phyloP scores from a whole-genome alignment of 2,329 filamentous ascomycete species.

The Exutisphaerella laricina region DNA sequence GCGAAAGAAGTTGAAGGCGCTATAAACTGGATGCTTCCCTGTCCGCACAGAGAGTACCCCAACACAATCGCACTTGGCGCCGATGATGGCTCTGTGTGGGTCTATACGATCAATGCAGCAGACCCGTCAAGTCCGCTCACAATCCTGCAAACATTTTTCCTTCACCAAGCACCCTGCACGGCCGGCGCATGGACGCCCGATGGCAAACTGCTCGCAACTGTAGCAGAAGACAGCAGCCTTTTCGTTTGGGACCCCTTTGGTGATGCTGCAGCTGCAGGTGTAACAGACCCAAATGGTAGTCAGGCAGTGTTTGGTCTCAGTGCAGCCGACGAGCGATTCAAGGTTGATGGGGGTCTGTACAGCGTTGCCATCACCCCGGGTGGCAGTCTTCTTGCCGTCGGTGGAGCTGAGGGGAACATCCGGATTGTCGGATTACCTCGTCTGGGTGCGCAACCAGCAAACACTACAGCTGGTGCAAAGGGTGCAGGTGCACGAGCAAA shows the following conservation, averaged over 20 bases:
- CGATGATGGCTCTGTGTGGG: constrained; percentile 88
- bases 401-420: constrained; percentile 81
- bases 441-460: constrained; percentile 32
- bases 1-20: constrained; percentile 80
- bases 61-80: constrained; percentile 86
- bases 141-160: constrained; percentile 87
- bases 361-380: constrained; percentile 77
- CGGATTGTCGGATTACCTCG: constrained; percentile 80
- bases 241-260: constrained; percentile 93
- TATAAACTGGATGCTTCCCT: constrained; percentile 81
- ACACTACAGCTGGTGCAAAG: constrained; percentile 36
- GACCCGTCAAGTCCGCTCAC: constrained; percentile 60
- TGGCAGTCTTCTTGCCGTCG: constrained; percentile 74
- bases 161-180: constrained; percentile 80
- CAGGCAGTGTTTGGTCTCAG: constrained; percentile 72
- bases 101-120: constrained; percentile 74
- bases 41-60: constrained; percentile 63
- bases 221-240: constrained; percentile 80
- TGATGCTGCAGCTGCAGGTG: constrained; percentile 60
- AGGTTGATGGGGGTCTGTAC: constrained; percentile 85
- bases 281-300: constrained; percentile 46
- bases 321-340: constrained; percentile 78
- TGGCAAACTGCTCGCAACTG: constrained; percentile 77
- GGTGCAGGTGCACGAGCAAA: constrained; percentile 47
- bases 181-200: constrained; percentile 88